These are phyloP conservation scores for Elymus sibiricus DNA, from an alignment of 176 grass and related monocot species.

Conservation along the genomic window DNA sequence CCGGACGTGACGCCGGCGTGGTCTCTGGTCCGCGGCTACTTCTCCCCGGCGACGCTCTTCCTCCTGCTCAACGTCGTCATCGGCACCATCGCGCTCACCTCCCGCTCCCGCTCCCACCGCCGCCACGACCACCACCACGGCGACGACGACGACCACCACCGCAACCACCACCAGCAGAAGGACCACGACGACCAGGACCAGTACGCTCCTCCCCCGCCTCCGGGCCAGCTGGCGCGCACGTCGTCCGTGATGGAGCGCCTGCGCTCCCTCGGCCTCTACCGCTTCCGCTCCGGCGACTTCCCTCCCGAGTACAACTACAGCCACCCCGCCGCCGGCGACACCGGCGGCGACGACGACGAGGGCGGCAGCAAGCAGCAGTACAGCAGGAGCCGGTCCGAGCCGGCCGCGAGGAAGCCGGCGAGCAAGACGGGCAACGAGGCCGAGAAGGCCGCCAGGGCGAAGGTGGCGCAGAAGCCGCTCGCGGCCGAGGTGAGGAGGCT, in stretches of 20 bases:
- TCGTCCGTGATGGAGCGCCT: conserved; percentile 68
- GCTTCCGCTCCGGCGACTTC: conserved; percentile 82
- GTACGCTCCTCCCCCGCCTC: conserved; percentile 5
- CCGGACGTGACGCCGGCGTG: conserved; percentile 31
- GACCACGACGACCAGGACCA: background rate
- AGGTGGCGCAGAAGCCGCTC: background rate
- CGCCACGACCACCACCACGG: background rate
- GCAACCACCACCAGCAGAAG: background rate
- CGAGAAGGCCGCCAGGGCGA: background rate
- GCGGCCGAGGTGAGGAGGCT: conserved; percentile 17
- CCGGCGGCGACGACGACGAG: background rate
- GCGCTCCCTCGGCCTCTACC: conserved; percentile 61
- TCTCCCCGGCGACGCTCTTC: conserved; percentile 73
- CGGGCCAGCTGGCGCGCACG: conserved; percentile 35
- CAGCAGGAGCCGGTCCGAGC: conserved; percentile 50
- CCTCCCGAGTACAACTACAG: conserved; percentile 34
- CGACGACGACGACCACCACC: background rate
- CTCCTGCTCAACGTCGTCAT: conserved; percentile 79
- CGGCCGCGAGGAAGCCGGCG: background rate
- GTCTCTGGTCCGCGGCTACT: conserved; percentile 47
- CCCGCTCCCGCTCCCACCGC: conserved; percentile 28
- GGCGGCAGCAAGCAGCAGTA: background rate
- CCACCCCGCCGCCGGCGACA: background rate
- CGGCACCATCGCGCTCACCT: conserved; percentile 81
- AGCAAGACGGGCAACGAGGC: background rate